Evolutionary conservation across 164 flowering plant species (phyloP).

Genomic region (Vitis labrusca): DNA sequence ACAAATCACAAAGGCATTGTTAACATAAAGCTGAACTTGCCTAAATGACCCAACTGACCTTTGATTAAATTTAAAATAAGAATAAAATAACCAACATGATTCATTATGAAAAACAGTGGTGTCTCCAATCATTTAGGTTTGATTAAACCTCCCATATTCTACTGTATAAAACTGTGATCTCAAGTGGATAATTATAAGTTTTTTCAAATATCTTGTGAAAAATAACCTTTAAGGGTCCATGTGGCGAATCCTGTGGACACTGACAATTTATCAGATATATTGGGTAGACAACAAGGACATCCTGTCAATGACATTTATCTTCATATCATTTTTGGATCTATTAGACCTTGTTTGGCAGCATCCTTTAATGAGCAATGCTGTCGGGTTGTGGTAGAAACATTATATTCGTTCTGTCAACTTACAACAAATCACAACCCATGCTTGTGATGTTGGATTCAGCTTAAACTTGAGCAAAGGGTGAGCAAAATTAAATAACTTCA

Average conservation of each 20-base stretch:
- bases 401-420: not conserved
- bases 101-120: not conserved
- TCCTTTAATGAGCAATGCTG: not conserved
- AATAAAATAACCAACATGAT: not conserved
- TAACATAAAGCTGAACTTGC: slow-evolving; percentile 3
- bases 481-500: too few relatives aligned
- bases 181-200: not conserved
- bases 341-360: not conserved
- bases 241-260: too few relatives aligned
- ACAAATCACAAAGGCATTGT: slow-evolving; percentile 11
- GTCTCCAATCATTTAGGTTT: not conserved
- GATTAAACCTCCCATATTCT: not conserved
- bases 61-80: not conserved
- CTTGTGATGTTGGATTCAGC: not conserved
- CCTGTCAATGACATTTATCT: not conserved
- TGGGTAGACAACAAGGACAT: too few relatives aligned
- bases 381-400: not conserved
- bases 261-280: too few relatives aligned
- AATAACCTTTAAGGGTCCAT: too few relatives aligned
- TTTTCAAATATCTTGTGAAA: not conserved
- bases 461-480: not conserved
- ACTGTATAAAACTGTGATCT: not conserved
- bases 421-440: not conserved
- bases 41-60: not conserved
- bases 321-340: not conserved